Percentiles rank a stretch among this genome's conserved stretches.
These are phyloP conservation scores for Scedosporium minutisporum DNA, from an alignment of 2,329 filamentous ascomycete species.

Conservation along the genomic window DNA sequence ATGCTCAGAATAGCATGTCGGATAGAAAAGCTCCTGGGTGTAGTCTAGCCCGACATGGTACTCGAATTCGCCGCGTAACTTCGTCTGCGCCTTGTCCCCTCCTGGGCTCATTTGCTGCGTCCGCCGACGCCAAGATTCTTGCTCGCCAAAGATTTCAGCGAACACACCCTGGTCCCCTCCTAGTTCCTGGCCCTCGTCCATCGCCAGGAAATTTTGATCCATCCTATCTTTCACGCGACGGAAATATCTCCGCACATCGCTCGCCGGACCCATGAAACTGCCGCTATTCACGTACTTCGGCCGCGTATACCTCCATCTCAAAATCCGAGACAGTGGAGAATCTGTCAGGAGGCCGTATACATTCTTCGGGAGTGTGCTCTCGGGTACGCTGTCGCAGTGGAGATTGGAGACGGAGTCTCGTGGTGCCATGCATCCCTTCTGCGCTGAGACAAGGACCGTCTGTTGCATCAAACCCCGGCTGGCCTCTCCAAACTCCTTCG, in stretches of 20 bases:
- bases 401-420: constrained; percentile 6
- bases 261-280: constrained; percentile 8
- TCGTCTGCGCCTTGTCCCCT: not conserved
- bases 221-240: not conserved
- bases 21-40: constrained; percentile 18
- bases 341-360: constrained; percentile 10
- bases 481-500: not conserved
- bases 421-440: not conserved
- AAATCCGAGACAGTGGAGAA: constrained; percentile 3
- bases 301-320: constrained; percentile 1
- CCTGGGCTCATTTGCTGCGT: not conserved
- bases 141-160: constrained; percentile 21
- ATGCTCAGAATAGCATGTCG: constrained; percentile 18
- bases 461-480: not conserved
- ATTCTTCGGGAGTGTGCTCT: constrained; percentile 9
- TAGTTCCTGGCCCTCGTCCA: constrained; percentile 8
- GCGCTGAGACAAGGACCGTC: not conserved
- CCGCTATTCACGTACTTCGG: constrained; percentile 11
- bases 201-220: not conserved
- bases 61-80: constrained; percentile 13
- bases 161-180: constrained; percentile 22
- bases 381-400: constrained; percentile 9
- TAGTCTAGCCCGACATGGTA: constrained; percentile 20
- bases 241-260: constrained; percentile 7
- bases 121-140: constrained; percentile 26